A percentile compares a stretch with the other conserved stretches of the same genome.
Conservation (phyloP, 2,329 filamentous ascomycete genomes). For the Clarireedia homoeocarpa region DNA sequence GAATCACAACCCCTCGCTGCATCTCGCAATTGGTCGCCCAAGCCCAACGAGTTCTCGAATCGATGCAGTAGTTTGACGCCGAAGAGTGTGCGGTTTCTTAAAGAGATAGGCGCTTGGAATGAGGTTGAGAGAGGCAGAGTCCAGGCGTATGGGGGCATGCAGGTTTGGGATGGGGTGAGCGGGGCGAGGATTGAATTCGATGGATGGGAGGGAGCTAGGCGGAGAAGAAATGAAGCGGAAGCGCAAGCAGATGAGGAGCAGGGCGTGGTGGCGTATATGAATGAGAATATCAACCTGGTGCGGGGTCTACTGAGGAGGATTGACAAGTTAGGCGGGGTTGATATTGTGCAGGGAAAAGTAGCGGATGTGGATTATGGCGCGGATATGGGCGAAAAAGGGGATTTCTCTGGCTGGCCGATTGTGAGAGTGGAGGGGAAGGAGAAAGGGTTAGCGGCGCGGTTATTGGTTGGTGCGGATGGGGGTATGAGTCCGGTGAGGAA, state of each 20-base stretch:
- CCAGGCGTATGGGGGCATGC: constrained; percentile 91
- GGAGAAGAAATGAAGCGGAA: background rate
- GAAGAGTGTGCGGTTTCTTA: constrained; percentile 73
- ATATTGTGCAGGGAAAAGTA: constrained; percentile 69
- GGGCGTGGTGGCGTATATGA: constrained; percentile 83
- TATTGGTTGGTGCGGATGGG: constrained; percentile 89
- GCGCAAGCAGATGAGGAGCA: background rate
- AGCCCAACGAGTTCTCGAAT: constrained; percentile 72
- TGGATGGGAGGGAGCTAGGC: constrained; percentile 27
- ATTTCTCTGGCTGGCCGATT: constrained; percentile 83
- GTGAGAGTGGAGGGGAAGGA: constrained; percentile 60
- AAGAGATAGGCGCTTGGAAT: constrained; percentile 77
- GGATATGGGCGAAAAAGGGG: constrained; percentile 52
- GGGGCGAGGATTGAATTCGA: constrained; percentile 86
- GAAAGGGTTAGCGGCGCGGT: constrained; percentile 62
- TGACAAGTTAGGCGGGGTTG: constrained; percentile 58
- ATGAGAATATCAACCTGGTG: constrained; percentile 85
- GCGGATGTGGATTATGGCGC: constrained; percentile 71
- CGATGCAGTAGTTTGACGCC: constrained; percentile 93
- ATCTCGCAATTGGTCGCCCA: constrained; percentile 57
- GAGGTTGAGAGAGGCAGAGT: constrained; percentile 66
- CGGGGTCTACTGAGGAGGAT: constrained; percentile 67
- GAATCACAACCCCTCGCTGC: constrained; percentile 80
- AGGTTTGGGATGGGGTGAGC: constrained; percentile 94
- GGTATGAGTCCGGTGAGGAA: constrained; percentile 87